Evolutionary conservation across 2,329 filamentous ascomycete species (phyloP).

Genomic region (Aspergillus jensenii): DNA sequence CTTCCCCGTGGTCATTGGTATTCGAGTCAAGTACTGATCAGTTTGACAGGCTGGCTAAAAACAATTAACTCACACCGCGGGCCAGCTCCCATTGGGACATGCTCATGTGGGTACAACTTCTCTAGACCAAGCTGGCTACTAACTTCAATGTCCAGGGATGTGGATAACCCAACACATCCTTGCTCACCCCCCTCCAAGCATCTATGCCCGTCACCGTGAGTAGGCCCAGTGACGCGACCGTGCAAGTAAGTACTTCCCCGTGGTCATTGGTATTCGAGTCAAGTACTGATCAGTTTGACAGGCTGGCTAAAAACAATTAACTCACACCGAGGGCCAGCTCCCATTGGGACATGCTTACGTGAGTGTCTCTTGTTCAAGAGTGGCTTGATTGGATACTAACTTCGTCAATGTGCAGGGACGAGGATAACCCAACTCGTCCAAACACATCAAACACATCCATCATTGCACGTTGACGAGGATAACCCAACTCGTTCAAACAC

Average conservation of each 20-base stretch:
- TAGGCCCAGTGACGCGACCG: conserved; percentile 14
- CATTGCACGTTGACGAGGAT: not conserved
- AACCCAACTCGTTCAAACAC: not conserved
- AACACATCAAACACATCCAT: not conserved
- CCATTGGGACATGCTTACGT: not conserved
- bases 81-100: not conserved
- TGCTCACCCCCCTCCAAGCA: not conserved
- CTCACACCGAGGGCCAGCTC: conserved; percentile 1
- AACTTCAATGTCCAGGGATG: not conserved
- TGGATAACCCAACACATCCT: not conserved
- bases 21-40: not conserved
- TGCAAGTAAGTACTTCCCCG: conserved; percentile 9
- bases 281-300: not conserved
- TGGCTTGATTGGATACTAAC: conserved; percentile 5
- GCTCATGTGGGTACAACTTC: not conserved
- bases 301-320: conserved; percentile 15
- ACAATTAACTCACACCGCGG: not conserved
- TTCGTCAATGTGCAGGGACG: not conserved
- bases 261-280: not conserved
- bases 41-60: conserved; percentile 1
- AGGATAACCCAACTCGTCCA: not conserved
- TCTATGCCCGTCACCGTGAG: not conserved
- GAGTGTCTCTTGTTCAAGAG: not conserved
- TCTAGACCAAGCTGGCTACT: not conserved
- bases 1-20: not conserved